phyloP scores from a whole-genome alignment of 2,329 filamentous ascomycete genomes.

The Alternaria atra region DNA sequence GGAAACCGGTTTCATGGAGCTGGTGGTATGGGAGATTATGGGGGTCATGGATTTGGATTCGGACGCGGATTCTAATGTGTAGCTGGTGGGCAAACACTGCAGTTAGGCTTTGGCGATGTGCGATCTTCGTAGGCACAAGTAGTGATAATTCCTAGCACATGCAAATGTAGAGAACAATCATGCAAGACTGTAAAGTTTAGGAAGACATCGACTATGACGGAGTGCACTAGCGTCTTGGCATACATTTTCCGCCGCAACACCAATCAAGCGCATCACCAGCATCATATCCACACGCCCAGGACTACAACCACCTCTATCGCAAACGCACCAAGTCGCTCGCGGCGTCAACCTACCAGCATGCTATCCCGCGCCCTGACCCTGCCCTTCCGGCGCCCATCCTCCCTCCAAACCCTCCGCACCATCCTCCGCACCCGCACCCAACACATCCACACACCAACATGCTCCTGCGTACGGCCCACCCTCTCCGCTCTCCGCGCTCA shows the following conservation, averaged over 20 bases:
- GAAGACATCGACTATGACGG: too few species aligned
- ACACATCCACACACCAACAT: slow-evolving; percentile 31
- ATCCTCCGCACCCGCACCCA: slow-evolving; percentile 13
- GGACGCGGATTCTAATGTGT: neutral
- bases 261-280: neutral
- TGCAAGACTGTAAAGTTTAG: neutral
- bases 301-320: neutral
- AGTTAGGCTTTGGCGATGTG: neutral
- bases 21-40: neutral
- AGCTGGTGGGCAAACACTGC: neutral
- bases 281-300: neutral
- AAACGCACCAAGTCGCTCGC: neutral
- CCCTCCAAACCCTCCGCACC: slow-evolving; percentile 15
- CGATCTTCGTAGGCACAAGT: neutral
- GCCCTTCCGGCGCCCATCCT: slow-evolving; percentile 39
- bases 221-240: slow-evolving; percentile 13
- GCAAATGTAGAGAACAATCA: neutral
- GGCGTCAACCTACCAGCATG: slow-evolving; percentile 33
- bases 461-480: slow-evolving; percentile 28
- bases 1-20: neutral
- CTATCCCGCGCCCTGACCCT: slow-evolving; percentile 45
- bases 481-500: neutral
- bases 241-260: slow-evolving; percentile 15
- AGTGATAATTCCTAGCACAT: neutral
- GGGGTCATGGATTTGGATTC: neutral